A percentile compares a stretch with the other conserved stretches of the same genome.
These are phyloP conservation scores for Aspergillus affinis DNA, from an alignment of 495 filamentous ascomycete species.

Conservation along the genomic window DNA sequence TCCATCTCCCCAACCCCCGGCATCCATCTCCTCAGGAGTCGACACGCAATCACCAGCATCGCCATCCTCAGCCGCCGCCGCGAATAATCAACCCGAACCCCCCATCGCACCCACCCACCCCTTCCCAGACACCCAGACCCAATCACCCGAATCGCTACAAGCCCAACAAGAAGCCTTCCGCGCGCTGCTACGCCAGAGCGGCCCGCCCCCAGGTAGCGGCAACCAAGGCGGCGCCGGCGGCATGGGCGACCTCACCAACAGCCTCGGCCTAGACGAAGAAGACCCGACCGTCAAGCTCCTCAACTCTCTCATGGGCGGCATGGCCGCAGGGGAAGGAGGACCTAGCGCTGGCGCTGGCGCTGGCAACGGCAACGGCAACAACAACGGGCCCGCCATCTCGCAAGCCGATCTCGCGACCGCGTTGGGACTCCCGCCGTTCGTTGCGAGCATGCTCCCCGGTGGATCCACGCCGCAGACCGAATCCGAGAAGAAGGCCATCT, in stretches of 20 bases:
- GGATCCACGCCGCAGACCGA: constrained; percentile 28
- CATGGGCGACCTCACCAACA: neutral
- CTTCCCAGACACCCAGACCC: constrained; percentile 10
- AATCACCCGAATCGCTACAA: constrained; percentile 25
- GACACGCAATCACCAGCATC: constrained; percentile 16
- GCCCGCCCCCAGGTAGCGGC: constrained; percentile 32
- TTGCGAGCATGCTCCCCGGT: constrained; percentile 37
- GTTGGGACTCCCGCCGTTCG: constrained; percentile 45
- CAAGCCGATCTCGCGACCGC: constrained; percentile 34
- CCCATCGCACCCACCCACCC: neutral
- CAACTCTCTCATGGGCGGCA: constrained; percentile 55
- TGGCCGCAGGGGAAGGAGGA: constrained; percentile 17
- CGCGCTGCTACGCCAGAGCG: constrained; percentile 38
- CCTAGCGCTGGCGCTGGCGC: constrained; percentile 16
- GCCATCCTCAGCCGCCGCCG: neutral
- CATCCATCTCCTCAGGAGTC: constrained; percentile 20
- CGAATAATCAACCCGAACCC: neutral
- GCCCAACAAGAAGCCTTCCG: constrained; percentile 47
- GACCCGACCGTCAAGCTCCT: constrained; percentile 66
- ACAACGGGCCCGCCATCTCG: constrained; percentile 32
- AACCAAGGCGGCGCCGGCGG: constrained; percentile 24
- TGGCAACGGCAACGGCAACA: constrained; percentile 28
- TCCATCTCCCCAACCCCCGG: constrained; percentile 23
- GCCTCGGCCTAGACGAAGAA: constrained; percentile 31
- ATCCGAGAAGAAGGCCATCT: constrained; percentile 44